Evolutionary conservation across 2,329 filamentous ascomycete species (phyloP).

Genomic region (Colletotrichum abscissum): DNA sequence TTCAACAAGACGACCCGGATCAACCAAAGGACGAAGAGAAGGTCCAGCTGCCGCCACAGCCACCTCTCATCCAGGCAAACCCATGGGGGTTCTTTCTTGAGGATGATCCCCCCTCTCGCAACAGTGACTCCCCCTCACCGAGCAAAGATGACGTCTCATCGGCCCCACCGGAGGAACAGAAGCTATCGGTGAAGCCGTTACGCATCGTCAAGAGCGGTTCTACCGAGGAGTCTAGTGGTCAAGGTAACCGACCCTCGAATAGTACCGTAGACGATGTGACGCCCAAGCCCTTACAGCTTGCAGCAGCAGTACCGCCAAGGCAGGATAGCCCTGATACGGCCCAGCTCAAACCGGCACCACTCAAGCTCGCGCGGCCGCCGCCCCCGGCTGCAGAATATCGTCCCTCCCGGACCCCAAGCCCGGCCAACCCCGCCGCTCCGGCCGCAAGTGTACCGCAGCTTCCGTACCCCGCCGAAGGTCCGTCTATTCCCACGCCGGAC

Average conservation of each 20-base stretch:
- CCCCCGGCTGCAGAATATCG: background rate
- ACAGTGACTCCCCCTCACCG: background rate
- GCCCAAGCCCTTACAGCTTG: background rate
- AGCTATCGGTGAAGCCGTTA: conserved; percentile 26
- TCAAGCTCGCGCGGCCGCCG: conserved; percentile 15
- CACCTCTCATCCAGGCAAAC: conserved; percentile 30
- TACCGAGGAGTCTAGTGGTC: background rate
- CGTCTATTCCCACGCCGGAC: conserved; percentile 1
- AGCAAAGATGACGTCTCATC: background rate
- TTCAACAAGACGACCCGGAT: background rate
- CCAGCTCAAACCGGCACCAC: conserved; percentile 20
- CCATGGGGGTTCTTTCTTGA: conserved; percentile 37
- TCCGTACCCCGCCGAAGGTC: conserved; percentile 10
- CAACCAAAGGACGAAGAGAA: background rate
- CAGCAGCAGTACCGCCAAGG: background rate
- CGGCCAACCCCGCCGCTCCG: background rate
- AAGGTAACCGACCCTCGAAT: background rate
- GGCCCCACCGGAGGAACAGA: background rate
- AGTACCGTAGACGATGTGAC: background rate
- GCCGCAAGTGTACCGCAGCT: background rate
- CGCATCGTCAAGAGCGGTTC: conserved; percentile 30
- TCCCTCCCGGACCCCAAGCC: background rate
- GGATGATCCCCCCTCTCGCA: conserved; percentile 3
- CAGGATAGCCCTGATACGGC: background rate
- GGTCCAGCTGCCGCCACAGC: background rate